phyloP scores from a whole-genome alignment of 805 yeast genomes.

The Myxozyma sirexii region DNA sequence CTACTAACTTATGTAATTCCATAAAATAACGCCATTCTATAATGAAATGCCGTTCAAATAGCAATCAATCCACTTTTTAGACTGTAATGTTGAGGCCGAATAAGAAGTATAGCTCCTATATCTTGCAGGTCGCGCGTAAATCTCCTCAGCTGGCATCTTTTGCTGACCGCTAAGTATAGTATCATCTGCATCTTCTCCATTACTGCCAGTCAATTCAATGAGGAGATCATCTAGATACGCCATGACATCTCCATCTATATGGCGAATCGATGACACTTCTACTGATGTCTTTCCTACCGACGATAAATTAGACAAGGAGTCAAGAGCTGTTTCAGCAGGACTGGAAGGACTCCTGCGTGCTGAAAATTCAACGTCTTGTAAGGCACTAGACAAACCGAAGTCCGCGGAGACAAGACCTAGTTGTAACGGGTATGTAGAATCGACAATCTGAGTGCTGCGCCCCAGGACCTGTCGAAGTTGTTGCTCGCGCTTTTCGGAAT shows the following conservation, averaged over 20 bases:
- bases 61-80: background rate
- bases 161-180: too few species aligned
- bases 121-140: too few species aligned
- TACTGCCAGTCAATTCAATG: background rate
- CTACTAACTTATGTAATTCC: too few species aligned
- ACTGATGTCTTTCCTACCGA: background rate
- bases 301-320: background rate
- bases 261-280: conserved; percentile 4
- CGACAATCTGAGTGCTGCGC: background rate
- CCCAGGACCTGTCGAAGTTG: background rate
- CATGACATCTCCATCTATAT: conserved; percentile 18
- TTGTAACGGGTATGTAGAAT: conserved; percentile 13
- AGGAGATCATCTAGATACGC: conserved; percentile 3
- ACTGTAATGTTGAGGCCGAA: too few species aligned
- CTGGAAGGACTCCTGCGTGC: background rate
- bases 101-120: too few species aligned
- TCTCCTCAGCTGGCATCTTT: too few species aligned
- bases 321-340: background rate
- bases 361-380: conserved; percentile 2
- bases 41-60: background rate
- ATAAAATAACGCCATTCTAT: background rate
- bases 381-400: conserved; percentile 5
- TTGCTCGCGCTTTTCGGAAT: background rate
- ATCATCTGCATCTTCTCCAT: background rate
- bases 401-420: conserved; percentile 12